phyloP scores from a whole-genome alignment of 345 rosid genomes.

The Ricinus communis region DNA sequence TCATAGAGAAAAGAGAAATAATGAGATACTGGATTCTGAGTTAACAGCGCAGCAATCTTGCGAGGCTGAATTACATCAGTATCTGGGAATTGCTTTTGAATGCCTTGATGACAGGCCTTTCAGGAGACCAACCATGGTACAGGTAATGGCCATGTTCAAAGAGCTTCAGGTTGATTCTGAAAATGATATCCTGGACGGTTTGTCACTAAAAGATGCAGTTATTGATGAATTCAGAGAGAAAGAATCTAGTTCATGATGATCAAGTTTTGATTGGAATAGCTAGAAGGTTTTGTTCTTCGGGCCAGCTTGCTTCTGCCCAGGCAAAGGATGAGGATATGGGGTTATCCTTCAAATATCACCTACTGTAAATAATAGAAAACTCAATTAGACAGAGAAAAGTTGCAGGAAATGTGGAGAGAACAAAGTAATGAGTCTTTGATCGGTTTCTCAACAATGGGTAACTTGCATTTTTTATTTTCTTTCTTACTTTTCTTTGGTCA shows the following conservation, averaged over 20 bases:
- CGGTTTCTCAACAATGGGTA: constrained; percentile 14
- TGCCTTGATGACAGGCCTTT: constrained; percentile 92
- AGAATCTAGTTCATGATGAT: constrained; percentile 39
- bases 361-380: constrained; percentile 53
- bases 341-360: constrained; percentile 18
- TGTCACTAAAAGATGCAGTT: constrained; percentile 63
- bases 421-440: constrained; percentile 22
- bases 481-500: constrained; percentile 4
- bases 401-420: constrained; percentile 27
- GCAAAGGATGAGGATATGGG: neutral
- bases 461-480: constrained; percentile 5
- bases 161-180: constrained; percentile 87
- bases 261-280: constrained; percentile 2
- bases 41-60: constrained; percentile 44
- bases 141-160: constrained; percentile 96
- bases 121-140: constrained; percentile 87
- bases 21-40: constrained; percentile 68
- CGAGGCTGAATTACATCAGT: constrained; percentile 67
- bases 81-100: constrained; percentile 72
- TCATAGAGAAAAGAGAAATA: constrained; percentile 57
- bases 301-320: neutral
- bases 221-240: constrained; percentile 62
- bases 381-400: constrained; percentile 28
- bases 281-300: constrained; percentile 4
- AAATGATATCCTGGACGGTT: constrained; percentile 63